phyloP scores from a whole-genome alignment of 495 filamentous ascomycete species.

The Aspergillus cavernicola region DNA sequence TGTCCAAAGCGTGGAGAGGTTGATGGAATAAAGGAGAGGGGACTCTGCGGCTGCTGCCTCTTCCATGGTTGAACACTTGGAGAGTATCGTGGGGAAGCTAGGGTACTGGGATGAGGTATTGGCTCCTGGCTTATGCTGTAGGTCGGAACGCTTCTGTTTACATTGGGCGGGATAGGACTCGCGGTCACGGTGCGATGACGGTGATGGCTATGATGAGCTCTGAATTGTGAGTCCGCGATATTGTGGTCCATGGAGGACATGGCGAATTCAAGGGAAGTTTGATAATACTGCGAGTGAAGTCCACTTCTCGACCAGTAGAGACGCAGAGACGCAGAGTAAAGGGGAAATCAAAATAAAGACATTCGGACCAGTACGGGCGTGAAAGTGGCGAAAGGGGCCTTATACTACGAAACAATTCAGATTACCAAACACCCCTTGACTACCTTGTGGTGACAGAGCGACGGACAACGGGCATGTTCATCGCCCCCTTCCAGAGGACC shows the following conservation, averaged over 20 bases:
- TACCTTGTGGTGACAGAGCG: conserved; percentile 15
- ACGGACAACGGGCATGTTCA: conserved; percentile 21
- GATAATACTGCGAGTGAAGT: background rate
- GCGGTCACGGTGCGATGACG: conserved; percentile 19
- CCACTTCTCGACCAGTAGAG: background rate
- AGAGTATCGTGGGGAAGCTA: conserved; percentile 20
- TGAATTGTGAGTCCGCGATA: conserved; percentile 6
- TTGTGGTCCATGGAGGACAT: conserved; percentile 21
- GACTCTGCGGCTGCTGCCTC: conserved; percentile 23
- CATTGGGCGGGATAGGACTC: conserved; percentile 16
- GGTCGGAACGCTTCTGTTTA: conserved; percentile 15
- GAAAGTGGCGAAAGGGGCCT: conserved; percentile 14
- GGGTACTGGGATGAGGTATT: conserved; percentile 4
- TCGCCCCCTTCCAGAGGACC: conserved; percentile 24
- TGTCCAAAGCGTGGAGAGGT: conserved; percentile 20
- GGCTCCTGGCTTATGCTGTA: conserved; percentile 14
- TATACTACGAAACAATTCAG: conserved; percentile 15
- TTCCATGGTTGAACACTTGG: conserved; percentile 24
- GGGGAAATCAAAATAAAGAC: conserved; percentile 8
- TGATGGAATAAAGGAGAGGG: conserved; percentile 27
- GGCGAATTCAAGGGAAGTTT: background rate
- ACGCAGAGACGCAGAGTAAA: background rate
- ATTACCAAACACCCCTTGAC: conserved; percentile 23
- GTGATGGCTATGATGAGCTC: conserved; percentile 11
- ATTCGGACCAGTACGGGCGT: background rate